These are phyloP conservation scores for Adansonia grandidieri DNA, from an alignment of 441 rosid species.

Conservation along the genomic window DNA sequence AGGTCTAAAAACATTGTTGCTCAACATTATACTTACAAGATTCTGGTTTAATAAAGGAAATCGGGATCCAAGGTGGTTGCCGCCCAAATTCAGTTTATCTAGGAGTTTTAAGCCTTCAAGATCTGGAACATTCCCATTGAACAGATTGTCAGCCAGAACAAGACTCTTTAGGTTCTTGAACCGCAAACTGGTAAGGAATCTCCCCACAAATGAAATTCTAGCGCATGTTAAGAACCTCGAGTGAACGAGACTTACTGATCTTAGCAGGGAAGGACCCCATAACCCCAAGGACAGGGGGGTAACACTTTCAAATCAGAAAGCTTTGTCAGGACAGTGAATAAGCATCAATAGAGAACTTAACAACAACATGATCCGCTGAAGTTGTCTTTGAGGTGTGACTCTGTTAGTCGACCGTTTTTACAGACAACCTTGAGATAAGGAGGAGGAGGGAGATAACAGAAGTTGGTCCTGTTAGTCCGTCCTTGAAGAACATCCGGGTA, in stretches of 20 bases:
- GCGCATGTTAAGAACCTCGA: constrained; percentile 60
- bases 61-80: constrained; percentile 63
- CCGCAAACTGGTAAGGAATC: constrained; percentile 56
- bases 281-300: constrained; percentile 73
- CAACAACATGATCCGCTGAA: constrained; percentile 31
- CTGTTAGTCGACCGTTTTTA: constrained; percentile 53
- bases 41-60: constrained; percentile 62
- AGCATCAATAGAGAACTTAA: constrained; percentile 61
- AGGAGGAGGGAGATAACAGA: constrained; percentile 73
- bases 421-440: constrained; percentile 66
- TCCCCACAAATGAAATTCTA: constrained; percentile 71
- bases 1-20: constrained; percentile 70
- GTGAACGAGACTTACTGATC: constrained; percentile 53
- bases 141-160: constrained; percentile 59
- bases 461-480: constrained; percentile 78
- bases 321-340: constrained; percentile 70
- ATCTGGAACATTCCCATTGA: constrained; percentile 69
- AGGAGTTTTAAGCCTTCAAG: constrained; percentile 50
- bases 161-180: constrained; percentile 56
- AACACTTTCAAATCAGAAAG: constrained; percentile 61
- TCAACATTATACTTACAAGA: constrained; percentile 48
- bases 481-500: constrained; percentile 68
- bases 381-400: constrained; percentile 29
- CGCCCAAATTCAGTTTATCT: constrained; percentile 57
- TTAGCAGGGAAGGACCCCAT: constrained; percentile 74